Percentiles rank a stretch among this genome's conserved stretches.
These are phyloP conservation scores for Pythium biforme DNA, from an alignment of 352 stramenopile genomes.

Conservation along the genomic window DNA sequence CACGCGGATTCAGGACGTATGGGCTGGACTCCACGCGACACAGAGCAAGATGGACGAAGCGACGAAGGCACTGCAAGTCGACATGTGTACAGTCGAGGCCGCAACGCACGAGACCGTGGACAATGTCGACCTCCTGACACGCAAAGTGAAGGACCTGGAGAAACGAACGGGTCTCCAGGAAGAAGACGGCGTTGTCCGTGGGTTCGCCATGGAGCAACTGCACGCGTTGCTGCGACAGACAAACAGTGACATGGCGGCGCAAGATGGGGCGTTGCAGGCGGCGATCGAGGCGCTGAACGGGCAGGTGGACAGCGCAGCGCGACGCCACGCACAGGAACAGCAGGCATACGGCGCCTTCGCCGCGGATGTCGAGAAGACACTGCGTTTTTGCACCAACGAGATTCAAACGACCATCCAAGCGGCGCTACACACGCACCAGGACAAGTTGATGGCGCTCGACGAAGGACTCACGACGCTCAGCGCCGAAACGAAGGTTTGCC, in stretches of 20 bases:
- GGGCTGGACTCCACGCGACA: slow-evolving; percentile 41
- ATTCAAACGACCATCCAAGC: slow-evolving; percentile 29
- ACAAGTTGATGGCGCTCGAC: slow-evolving; percentile 35
- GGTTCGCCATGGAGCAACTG: slow-evolving; percentile 30
- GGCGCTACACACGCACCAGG: slow-evolving; percentile 33
- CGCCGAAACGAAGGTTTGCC: slow-evolving; percentile 34
- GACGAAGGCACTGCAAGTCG: slow-evolving; percentile 40
- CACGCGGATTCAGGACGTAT: slow-evolving; percentile 54
- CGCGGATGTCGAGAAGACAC: slow-evolving; percentile 30
- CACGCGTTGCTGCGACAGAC: slow-evolving; percentile 27
- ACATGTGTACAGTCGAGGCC: slow-evolving; percentile 53
- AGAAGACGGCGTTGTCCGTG: slow-evolving; percentile 24
- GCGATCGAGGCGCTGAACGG: slow-evolving; percentile 29
- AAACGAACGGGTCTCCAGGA: slow-evolving; percentile 8
- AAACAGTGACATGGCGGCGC: slow-evolving; percentile 24
- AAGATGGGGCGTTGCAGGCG: slow-evolving; percentile 30
- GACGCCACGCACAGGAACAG: slow-evolving; percentile 21
- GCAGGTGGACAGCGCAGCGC: slow-evolving; percentile 19
- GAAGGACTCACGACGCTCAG: slow-evolving; percentile 25
- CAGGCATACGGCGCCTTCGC: slow-evolving; percentile 29
- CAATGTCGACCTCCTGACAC: not conserved
- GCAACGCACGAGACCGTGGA: slow-evolving; percentile 29
- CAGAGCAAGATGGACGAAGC: slow-evolving; percentile 37
- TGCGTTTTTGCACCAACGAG: slow-evolving; percentile 31
- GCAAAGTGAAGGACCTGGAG: slow-evolving; percentile 4